Evolutionary conservation across 352 stramenopile species (phyloP), one percentile per base, ranked within the genome.

Genomic region (Phytophthora lateralis): DNA sequence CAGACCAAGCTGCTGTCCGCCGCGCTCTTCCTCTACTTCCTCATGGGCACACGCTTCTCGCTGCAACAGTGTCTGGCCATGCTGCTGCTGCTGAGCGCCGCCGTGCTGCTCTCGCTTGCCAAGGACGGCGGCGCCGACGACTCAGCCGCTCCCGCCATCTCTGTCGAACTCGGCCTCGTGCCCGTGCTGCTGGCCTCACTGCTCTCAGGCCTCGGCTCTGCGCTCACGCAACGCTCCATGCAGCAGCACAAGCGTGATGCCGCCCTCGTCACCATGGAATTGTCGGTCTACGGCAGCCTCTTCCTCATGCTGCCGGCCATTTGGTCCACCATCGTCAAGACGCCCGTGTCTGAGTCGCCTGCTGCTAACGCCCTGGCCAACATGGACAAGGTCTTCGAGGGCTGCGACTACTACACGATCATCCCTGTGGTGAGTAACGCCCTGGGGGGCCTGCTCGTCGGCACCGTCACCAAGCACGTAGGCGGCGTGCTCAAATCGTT

Each of bases 401-500:
- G 89, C 10, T 96, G 88, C 73, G 79, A 90, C 44, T 60, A 59
- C 24, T 82, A 69, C 57, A 96, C 87, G 20, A 70, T 92, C 34
- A 80, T 97, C 27, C 90, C 90, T 0, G 81, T 96, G 3, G 53
- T 95, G 24, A 85, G 73, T 47, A 94, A 94, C 55, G 89, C 89
- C 1, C 41, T 89, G 26, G 90, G 90, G 17, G 90, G 90, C 0
- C 59, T 97, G 39, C 70, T 97, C 24, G 90, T 97, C 9, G 89
- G 90, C 32, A 82, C 88, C 20, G 88, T 96, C 37, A 97, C 89
- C 12, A 97, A 96, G 60, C 74, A 96, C 53, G 81, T 93, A 6
- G 90, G 90, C n/a, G 90, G 88, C n/a, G 88, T 97, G 44, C 70
- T 93, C 59, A 97, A 97, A 66, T 93, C 85, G 4, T 97, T 96